phyloP scores from a whole-genome alignment of 1,284 basidiomycete species.

The Salmacisia buchloeana region DNA sequence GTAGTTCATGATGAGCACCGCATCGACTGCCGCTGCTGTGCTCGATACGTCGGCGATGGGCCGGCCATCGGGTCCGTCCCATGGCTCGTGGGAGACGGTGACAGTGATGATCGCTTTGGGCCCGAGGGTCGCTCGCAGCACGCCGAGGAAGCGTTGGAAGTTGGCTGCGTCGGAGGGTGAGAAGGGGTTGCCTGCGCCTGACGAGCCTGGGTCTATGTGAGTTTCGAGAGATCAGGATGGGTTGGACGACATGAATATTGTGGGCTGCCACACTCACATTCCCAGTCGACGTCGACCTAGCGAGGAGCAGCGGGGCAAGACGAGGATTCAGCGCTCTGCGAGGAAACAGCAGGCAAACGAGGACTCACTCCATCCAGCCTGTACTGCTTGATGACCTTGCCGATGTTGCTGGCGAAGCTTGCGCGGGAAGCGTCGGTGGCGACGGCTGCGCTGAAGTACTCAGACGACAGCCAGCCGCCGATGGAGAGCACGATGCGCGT shows the following conservation, averaged over 20 bases:
- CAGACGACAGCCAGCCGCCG: conserved; percentile 35
- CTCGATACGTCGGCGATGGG: conserved; percentile 28
- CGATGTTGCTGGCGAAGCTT: conserved; percentile 6
- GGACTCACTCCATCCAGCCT: conserved; percentile 11
- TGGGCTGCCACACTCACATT: background rate
- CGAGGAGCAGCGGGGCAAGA: no score
- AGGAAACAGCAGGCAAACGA: no score
- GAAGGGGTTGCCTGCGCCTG: conserved; percentile 2
- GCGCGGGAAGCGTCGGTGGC: conserved; percentile 17
- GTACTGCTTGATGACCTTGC: conserved; percentile 1
- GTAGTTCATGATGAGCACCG: conserved; percentile 46
- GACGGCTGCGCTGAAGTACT: conserved; percentile 32
- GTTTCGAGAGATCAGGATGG: background rate
- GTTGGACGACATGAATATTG: background rate
- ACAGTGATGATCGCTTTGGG: conserved; percentile 13
- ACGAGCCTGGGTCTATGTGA: conserved; percentile 7
- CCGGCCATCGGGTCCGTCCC: conserved; percentile 22
- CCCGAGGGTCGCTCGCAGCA: background rate
- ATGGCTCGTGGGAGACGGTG: conserved; percentile 27
- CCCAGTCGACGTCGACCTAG: conserved; percentile 17
- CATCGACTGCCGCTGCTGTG: conserved; percentile 28
- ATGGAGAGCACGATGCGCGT: conserved; percentile 32
- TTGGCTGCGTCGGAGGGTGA: conserved; percentile 29
- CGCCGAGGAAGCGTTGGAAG: conserved; percentile 32
- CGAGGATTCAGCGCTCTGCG: no score